Base-by-base conservation (phyloP, 2,329 filamentous ascomycete genomes). In the Dothideomycetidae sp. region DNA sequence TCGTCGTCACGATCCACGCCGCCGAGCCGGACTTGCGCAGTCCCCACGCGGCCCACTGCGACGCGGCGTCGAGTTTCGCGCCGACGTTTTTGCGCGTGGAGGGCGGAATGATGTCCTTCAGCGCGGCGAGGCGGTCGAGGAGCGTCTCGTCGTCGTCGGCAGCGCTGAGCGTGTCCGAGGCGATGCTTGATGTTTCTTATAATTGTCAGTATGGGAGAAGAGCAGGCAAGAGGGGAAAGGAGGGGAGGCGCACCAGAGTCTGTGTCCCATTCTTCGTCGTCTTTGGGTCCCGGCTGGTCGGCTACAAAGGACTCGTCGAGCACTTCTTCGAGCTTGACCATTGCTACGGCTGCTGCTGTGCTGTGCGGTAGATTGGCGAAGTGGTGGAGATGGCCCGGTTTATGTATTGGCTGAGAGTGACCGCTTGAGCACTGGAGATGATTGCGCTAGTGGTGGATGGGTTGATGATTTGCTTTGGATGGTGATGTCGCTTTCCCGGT, bases 301-400 rank as follows among this genome's bases (percentile, higher is more conserved):
- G 73, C 67, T 64, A 79, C 70, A 69, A 94, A 93, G 64, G 92
- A 82, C 71, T 94, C 86, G 59, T 96, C 88, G 58, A 92, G 79
- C 56, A 96, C 88, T 70, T 96, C 88, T 58, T 84, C 82, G 57
- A 96, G 82, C 64, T 88, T 84, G 62, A 96, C 88, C 88, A 96
- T 94, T 53, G 61, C 77, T 63, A 41, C 47, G 43, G 44, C 12
- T 48, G 32, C 31, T 14, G 10, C 10, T 36, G 10, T 11, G 18
- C n/a, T n/a, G n/a, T n/a, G 19, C 19, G 33, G 29, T n/a, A 10
- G 21, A 36, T 9, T 7, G 15, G 3, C 11, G 13, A n/a, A 13
- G 9, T 21, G 10, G 32, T n/a, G n/a, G n/a, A n/a, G n/a, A 26
- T 7, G 21, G 21, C 21, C 21, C 21, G 21, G n/a, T 7, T 26